A percentile compares a stretch with the other conserved stretches of the same genome.
phyloP scores from a whole-genome alignment of 1,284 basidiomycete genomes.

The Boletus mariae region DNA sequence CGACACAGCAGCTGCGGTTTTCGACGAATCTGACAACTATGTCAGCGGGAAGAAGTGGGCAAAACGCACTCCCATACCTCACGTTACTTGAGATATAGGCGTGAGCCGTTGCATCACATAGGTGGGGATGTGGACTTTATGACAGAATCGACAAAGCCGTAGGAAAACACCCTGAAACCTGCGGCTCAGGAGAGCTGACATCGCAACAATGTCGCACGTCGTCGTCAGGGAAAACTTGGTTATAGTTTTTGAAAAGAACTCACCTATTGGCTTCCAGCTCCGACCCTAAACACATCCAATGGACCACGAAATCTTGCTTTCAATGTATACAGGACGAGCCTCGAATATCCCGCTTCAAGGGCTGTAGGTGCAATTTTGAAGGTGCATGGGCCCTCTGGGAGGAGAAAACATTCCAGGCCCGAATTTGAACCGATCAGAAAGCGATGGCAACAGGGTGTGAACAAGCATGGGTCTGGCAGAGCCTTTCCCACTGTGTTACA shows the following conservation, averaged over 20 bases:
- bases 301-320: neutral
- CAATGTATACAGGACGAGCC: too few species aligned
- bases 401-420: neutral
- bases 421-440: neutral
- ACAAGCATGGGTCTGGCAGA: neutral
- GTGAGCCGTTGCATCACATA: conserved; percentile 9
- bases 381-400: neutral
- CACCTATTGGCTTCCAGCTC: neutral
- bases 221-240: neutral
- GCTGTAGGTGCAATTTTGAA: neutral
- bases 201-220: neutral
- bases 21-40: neutral
- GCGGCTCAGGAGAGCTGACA: neutral
- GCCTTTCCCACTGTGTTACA: neutral
- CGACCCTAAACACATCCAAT: neutral
- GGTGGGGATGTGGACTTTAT: conserved; percentile 13
- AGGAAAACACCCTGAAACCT: conserved; percentile 10
- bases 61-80: conserved; percentile 5
- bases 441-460: neutral
- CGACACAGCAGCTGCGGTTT: neutral
- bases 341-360: neutral
- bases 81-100: conserved; percentile 12
- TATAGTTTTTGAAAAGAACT: neutral
- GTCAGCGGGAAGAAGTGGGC: conserved; percentile 3
- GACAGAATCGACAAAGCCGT: conserved; percentile 9